These are phyloP conservation scores for Colletotrichum trifolii DNA, from an alignment of 2,329 filamentous ascomycete genomes.

Conservation along the genomic window DNA sequence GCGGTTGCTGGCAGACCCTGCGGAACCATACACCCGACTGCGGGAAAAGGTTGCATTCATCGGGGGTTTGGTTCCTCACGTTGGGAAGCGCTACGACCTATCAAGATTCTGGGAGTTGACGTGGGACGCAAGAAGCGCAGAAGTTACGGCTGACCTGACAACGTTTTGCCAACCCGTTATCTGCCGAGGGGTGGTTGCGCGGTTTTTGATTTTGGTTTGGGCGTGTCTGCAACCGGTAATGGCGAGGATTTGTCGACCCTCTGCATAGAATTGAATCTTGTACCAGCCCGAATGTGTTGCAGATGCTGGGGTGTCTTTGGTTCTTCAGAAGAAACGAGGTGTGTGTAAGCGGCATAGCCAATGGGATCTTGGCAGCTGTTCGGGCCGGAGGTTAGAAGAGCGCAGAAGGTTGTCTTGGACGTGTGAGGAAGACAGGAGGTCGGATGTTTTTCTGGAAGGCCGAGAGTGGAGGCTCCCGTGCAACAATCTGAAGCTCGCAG, in stretches of 20 bases:
- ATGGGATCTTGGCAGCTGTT: neutral
- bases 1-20: too few relatives aligned
- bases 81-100: slow-evolving; percentile 26
- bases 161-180: slow-evolving; percentile 28
- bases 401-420: slow-evolving; percentile 18
- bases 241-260: slow-evolving; percentile 1
- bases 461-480: neutral
- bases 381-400: slow-evolving; percentile 5
- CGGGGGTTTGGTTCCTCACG: slow-evolving; percentile 26
- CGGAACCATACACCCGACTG: slow-evolving; percentile 7
- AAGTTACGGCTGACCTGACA: slow-evolving; percentile 19
- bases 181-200: slow-evolving; percentile 23
- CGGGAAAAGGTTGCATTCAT: slow-evolving; percentile 32
- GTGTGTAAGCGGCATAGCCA: neutral
- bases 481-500: too few relatives aligned
- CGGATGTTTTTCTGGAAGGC: slow-evolving; percentile 15
- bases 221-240: slow-evolving; percentile 20
- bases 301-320: slow-evolving; percentile 22
- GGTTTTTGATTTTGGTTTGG: neutral
- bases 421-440: slow-evolving; percentile 1
- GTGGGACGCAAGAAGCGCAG: slow-evolving; percentile 26
- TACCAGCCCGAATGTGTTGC: slow-evolving; percentile 19
- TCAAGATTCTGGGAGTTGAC: slow-evolving; percentile 19
- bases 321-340: slow-evolving; percentile 14
- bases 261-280: neutral